Evolutionary conservation across 768 basidiomycete species (phyloP), one percentile per base, ranked within the genome.

Genomic region (Amanita exitialis): DNA sequence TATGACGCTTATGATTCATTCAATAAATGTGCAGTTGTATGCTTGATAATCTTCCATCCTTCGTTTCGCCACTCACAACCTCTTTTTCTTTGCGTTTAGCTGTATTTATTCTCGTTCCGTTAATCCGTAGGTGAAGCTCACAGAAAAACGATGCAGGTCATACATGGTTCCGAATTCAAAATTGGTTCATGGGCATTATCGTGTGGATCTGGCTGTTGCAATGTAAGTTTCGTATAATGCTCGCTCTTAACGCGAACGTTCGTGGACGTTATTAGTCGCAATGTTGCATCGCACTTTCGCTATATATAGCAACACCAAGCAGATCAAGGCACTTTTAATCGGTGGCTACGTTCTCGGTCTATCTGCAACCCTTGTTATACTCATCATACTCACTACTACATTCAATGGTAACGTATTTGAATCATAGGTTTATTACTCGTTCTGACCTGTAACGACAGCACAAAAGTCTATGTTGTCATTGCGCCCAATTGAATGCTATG

Each of bases 231-330:
- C 21, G 30, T 23, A n/a, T 32, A 13, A 32, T 18, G 25, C 6
- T 27, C 20, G 2, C 4, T 12, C 30, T 43, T 21, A 10, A 18
- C 36, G 15, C 27, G 10, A 10, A 13, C 30, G n/a, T 7, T 37
- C 54, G n/a, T 44, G 18, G 13, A 44, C 36, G 18, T 39, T 38
- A 18, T 25, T 6, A 64, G 62, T 53, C 20, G 54, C 59, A 25
- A 57, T 64, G 54, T 32, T 64, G 8, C 58, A 58, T 49, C 61
- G 63, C 49, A 64, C 58, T 15, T 58, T 57, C 23, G 64, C 60
- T 16, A 60, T 62, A 35, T 62, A 54, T 48, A 47, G 39, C 25
- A 53, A 56, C 28, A 49, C 45, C 4, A 55, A 51, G 42, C 30
- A 16, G 7, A 51, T 62, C 18, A 53, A 44, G 53, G 38, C 9